These are phyloP conservation scores for Fonsecaea monophora DNA, from an alignment of 2,329 filamentous ascomycete genomes.

Conservation along the genomic window DNA sequence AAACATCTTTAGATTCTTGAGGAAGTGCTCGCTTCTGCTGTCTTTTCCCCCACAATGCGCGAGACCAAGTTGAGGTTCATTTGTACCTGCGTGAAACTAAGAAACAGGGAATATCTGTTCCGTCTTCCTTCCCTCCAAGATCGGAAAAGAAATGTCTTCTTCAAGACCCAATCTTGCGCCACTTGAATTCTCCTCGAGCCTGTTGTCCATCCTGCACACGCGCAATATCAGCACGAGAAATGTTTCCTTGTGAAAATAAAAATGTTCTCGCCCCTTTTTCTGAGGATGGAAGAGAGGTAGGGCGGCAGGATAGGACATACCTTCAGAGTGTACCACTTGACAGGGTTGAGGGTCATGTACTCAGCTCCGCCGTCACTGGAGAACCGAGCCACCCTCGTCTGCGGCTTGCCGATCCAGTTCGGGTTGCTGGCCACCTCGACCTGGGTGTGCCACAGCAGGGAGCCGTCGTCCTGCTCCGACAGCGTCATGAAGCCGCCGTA, in stretches of 20 bases:
- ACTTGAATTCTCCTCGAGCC: constrained; percentile 29
- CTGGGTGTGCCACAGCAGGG: constrained; percentile 30
- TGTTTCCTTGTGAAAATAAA: not conserved
- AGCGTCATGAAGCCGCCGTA: constrained; percentile 31
- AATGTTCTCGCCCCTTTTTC: no score
- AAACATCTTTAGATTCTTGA: no score
- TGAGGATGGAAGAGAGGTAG: no score
- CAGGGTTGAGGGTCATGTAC: constrained; percentile 29
- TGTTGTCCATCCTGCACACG: constrained; percentile 25
- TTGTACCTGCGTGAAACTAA: no score
- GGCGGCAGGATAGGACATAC: constrained; percentile 15
- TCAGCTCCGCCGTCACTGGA: constrained; percentile 13
- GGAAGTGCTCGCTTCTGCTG: no score
- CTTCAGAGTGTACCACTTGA: constrained; percentile 27
- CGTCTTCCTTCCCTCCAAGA: no score
- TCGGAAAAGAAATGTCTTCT: no score
- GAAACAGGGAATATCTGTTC: no score
- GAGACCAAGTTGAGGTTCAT: no score
- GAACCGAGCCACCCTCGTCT: constrained; percentile 23
- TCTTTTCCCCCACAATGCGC: no score
- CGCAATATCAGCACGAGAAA: not conserved
- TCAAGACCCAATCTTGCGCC: constrained; percentile 30
- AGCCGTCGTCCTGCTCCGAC: constrained; percentile 17
- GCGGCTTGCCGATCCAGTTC: constrained; percentile 30
- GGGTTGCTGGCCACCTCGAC: constrained; percentile 33